These are phyloP conservation scores for Cerioporus squamosus DNA, from an alignment of 1,284 basidiomycete genomes.

Conservation along the genomic window DNA sequence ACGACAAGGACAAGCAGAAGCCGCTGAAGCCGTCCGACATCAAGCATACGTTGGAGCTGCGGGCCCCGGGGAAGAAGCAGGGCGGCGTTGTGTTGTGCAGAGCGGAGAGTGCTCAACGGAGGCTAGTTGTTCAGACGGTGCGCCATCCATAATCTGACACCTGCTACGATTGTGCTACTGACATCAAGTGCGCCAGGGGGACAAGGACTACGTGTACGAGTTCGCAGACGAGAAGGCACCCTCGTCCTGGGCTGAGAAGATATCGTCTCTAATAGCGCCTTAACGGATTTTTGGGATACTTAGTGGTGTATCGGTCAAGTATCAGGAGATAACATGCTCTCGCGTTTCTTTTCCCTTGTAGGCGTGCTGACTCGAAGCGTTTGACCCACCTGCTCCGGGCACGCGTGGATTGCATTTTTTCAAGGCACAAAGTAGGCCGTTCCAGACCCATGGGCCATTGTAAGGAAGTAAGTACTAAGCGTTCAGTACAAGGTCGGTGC, in stretches of 20 bases:
- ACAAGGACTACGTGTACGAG: conserved; percentile 15
- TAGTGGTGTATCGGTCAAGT: background rate
- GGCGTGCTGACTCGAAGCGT: too few relatives aligned
- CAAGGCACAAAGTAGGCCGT: too few relatives aligned
- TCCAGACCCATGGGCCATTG: too few relatives aligned
- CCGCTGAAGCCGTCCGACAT: conserved; percentile 6
- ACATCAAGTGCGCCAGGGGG: background rate
- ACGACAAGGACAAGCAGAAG: conserved; percentile 14
- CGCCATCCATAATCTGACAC: background rate
- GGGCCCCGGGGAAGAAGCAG: background rate
- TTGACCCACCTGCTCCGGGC: too few relatives aligned
- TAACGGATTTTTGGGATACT: background rate
- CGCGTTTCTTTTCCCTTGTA: too few relatives aligned
- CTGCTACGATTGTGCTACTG: background rate
- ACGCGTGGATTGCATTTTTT: too few relatives aligned
- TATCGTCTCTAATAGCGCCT: background rate
- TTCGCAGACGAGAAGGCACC: conserved; percentile 1
- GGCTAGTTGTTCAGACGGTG: conserved; percentile 15
- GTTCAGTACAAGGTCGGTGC: too few relatives aligned
- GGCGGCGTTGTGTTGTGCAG: background rate
- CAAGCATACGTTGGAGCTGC: conserved; percentile 11
- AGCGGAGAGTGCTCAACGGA: background rate
- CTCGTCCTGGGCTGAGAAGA: conserved; percentile 7
- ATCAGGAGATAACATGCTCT: background rate
- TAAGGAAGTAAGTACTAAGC: too few relatives aligned